Base-by-base conservation (phyloP, 2,329 filamentous ascomycete genomes). In the Trichoderma sp. region DNA sequence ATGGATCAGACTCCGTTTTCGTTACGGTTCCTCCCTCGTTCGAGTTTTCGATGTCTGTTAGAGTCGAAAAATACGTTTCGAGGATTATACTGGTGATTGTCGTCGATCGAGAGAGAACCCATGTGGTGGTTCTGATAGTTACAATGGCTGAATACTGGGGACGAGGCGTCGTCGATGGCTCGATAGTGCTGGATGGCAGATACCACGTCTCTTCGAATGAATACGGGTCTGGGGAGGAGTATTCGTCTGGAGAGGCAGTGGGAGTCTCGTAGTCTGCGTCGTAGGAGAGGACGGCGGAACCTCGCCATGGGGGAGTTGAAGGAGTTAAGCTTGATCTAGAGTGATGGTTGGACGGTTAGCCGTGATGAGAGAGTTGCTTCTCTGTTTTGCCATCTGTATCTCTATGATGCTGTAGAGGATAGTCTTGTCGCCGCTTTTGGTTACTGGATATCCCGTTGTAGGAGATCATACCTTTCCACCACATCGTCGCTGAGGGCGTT, bases 21-120 rank as follows among this genome's bases (percentile, higher is more conserved):
- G 50, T 33, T 50, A 27, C 63, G 21, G 50, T 53, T 29, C 35
- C 63, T 21, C 33, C 63, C 35, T 68, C 72, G 12, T 41, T 9
- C 56, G 63, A 60, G 29, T 27, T 35, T 50, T 33, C 56, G 38
- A 29, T 3, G 27, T 53, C 53, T 11, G 65, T 69, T 11, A 75
- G 64, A 62, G 65, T 69, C 27, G 72, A 60, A 16, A 62, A 63
- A 21, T 68, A 75, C 2, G 72, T 75, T 41, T 75, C 72, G 27
- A 69, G 33, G 4, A 75, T 68, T 16, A 68, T 31, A 35, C 72
- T 75, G 3, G 72, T 75, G 56, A 69, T 69, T 31, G 72, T 69
- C 18, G 72, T 75, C 56, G 72, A 75, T 41, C 38, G 72, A 45
- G 72, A 75, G 35, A 45, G 14, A 16, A 68, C 53, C 63, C 53